Evolutionary conservation across 2,329 filamentous ascomycete genomes (phyloP).

Genomic region (Calonectria pteridis): DNA sequence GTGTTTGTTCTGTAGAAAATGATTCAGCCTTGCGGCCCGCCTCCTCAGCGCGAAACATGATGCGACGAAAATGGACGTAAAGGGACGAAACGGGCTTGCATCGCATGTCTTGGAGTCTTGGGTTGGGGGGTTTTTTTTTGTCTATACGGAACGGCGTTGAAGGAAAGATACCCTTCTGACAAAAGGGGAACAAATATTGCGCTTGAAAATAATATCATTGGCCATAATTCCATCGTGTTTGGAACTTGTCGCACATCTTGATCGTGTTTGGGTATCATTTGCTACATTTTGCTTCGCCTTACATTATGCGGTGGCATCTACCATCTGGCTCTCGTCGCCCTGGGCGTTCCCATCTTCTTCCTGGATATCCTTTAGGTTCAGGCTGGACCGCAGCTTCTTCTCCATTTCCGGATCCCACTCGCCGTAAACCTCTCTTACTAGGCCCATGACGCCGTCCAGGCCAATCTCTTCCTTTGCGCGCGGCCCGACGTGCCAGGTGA

Average conservation of each 20-base stretch:
- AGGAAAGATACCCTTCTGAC: conserved; percentile 40
- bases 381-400: conserved; percentile 70
- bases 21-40: conserved; percentile 72
- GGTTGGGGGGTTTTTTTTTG: conserved; percentile 15
- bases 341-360: conserved; percentile 40
- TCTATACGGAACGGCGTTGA: conserved; percentile 34
- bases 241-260: not conserved
- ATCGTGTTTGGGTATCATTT: conserved; percentile 36
- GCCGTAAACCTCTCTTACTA: conserved; percentile 74
- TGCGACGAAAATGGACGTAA: not conserved
- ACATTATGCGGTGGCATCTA: conserved; percentile 16
- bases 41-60: conserved; percentile 67
- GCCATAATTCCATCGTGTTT: not conserved
- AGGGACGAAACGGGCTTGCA: not conserved
- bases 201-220: not conserved
- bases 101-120: conserved; percentile 12
- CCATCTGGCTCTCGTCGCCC: conserved; percentile 26
- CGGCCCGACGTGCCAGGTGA: conserved; percentile 88
- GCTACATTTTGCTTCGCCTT: conserved; percentile 14
- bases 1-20: conserved; percentile 66
- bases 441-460: conserved; percentile 77
- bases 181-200: conserved; percentile 9
- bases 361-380: conserved; percentile 61
- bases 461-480: conserved; percentile 89
- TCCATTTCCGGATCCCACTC: conserved; percentile 67